Evolutionary conservation across 805 yeast genomes (phyloP), one percentile per base, ranked within the genome.

Genomic region (Starmerella geochares): DNA sequence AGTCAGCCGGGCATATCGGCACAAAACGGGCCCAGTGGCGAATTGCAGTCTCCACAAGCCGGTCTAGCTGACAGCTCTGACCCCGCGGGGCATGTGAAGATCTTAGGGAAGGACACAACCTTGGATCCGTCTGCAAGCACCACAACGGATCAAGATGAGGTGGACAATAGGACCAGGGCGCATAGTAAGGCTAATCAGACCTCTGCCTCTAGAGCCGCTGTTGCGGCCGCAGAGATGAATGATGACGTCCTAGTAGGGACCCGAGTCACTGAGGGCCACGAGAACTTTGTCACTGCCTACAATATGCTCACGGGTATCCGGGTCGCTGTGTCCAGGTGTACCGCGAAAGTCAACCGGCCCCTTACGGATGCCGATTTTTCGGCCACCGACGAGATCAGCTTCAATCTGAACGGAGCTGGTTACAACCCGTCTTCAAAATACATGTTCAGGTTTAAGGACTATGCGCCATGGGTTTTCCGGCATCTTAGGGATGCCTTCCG

Each of bases 291-390:
- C 24, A 80, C 90, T 72, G 98, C 96, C 1, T 94, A 92, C 66
- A 87, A 90, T 65, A 90, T 92, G 96, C 74, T 94, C 51, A 88
- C 97, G 0, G 98, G 99, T 2, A 92, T 92, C 42, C 75, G 98
- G 50, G 94, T 87, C 8, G 88, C 96, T 0, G 97, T 92, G 0
- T 86, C 95, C 3, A 72, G 96, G 51, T 83, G 94, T 60, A 68
- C 68, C 31, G 85, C 96, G 0, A 94, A 94, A 32, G 73, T 82
- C 10, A 83, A 86, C 76, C 77, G 82, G 48, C 81, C 82, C 17
- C 68, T 92, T 37, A 74, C 73, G 1, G 81, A 79, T 45, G 73
- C 70, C 14, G 96, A 90, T 63, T 92, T 88, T 64, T 70, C 67
- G 29, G 69, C 77, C 10, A 78, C 79, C 21, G 83, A 86, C 58